Percentiles rank a stretch among this genome's conserved stretches.
These are phyloP conservation scores for Dunaliella primolecta DNA, from an alignment of 139 green algal species.

Conservation along the genomic window DNA sequence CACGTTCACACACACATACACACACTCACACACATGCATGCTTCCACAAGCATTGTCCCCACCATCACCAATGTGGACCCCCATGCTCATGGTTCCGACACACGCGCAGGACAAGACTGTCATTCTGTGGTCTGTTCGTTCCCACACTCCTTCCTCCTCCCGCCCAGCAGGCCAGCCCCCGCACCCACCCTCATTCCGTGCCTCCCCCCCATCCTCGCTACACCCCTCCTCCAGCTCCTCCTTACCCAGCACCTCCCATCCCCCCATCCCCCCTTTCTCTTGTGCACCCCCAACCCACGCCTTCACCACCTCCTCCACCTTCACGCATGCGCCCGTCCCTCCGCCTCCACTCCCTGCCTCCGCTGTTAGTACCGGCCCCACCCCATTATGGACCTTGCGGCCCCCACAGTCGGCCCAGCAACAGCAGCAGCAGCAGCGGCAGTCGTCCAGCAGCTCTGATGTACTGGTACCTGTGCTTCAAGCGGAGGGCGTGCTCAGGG, in stretches of 20 bases:
- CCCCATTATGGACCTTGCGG: not conserved
- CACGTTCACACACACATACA: no score
- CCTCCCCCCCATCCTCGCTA: not conserved
- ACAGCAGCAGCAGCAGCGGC: not conserved
- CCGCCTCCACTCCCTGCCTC: not conserved
- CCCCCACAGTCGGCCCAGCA: not conserved
- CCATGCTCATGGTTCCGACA: no score
- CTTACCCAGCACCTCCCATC: not conserved
- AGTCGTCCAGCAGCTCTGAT: not conserved
- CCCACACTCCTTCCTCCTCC: not conserved
- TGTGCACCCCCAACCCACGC: not conserved
- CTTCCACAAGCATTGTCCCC: no score
- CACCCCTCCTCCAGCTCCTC: not conserved
- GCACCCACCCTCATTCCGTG: not conserved
- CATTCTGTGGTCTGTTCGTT: constrained; percentile 60
- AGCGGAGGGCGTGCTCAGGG: constrained; percentile 31
- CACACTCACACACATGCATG: no score
- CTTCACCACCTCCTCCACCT: not conserved
- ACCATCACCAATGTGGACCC: no score
- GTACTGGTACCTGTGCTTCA: not conserved
- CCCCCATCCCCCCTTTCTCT: not conserved
- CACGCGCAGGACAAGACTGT: constrained; percentile 56
- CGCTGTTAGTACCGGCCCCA: not conserved
- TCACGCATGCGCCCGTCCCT: not conserved
- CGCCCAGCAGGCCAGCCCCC: not conserved